Evolutionary conservation across 2,329 filamentous ascomycete species (phyloP).

Genomic region (Leptosphaerulina australis): DNA sequence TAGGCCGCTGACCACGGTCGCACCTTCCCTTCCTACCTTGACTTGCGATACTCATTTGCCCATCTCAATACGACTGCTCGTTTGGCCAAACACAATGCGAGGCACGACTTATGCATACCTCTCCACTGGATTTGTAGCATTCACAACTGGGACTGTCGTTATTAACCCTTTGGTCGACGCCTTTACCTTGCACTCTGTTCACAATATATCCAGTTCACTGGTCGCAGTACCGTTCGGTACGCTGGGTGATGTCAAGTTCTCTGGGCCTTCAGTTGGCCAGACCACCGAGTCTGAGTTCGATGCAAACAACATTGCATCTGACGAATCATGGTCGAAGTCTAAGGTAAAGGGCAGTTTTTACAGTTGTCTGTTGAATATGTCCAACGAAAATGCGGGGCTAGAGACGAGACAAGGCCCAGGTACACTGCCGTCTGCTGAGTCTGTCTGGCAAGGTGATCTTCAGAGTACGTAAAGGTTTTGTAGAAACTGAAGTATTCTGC

Average conservation of each 20-base stretch:
- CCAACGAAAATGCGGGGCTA: background rate
- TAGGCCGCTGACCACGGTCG: background rate
- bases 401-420: background rate
- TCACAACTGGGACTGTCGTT: background rate
- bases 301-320: background rate
- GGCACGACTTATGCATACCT: background rate
- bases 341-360: background rate
- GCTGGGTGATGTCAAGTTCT: background rate
- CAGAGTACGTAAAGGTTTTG: background rate
- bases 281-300: background rate
- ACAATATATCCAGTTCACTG: background rate
- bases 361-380: background rate
- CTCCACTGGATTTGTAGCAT: background rate
- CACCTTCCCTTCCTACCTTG: background rate
- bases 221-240: background rate
- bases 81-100: background rate
- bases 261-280: background rate
- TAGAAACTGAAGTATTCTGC: background rate
- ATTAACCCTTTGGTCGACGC: background rate
- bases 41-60: background rate
- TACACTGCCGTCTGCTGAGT: background rate
- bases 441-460: background rate
- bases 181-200: background rate
- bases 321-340: background rate
- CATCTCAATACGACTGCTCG: background rate